phyloP scores from a whole-genome alignment of 2,329 filamentous ascomycete species.

The Colletotrichum falcatum region DNA sequence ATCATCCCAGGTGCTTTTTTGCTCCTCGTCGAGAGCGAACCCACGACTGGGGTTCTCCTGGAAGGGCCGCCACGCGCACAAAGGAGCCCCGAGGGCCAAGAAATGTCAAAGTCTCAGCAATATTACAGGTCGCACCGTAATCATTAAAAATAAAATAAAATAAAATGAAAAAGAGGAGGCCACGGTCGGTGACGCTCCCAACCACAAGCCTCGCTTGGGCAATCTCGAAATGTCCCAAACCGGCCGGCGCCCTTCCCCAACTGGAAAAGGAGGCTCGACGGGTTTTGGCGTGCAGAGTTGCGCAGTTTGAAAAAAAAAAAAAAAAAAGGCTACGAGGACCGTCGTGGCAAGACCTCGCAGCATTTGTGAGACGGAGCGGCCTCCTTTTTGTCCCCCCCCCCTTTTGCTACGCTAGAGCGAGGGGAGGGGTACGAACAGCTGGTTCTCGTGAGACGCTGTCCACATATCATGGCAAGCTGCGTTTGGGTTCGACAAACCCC shows the following conservation, averaged over 20 bases:
- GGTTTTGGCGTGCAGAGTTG: not conserved
- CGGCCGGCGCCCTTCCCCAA: not conserved
- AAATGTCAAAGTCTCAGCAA: not conserved
- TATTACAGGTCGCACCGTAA: not conserved
- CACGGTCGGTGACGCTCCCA: not conserved
- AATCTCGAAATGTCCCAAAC: slow-evolving; percentile 7
- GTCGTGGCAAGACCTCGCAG: not conserved
- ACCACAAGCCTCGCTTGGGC: not conserved
- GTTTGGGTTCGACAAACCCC: not conserved
- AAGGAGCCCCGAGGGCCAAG: slow-evolving; percentile 3
- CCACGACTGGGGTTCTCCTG: not conserved
- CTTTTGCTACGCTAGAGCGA: not conserved
- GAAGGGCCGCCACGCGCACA: not conserved
- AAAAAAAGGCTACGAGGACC: not conserved
- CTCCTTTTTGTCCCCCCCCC: not conserved
- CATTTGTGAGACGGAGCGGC: not conserved
- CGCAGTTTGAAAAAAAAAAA: too few species aligned
- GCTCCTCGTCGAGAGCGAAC: not conserved
- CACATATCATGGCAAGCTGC: not conserved
- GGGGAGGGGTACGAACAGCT: not conserved
- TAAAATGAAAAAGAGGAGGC: not conserved
- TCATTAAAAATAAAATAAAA: too few species aligned
- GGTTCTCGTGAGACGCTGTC: not conserved
- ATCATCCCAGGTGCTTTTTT: not conserved
- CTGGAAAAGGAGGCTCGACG: not conserved